Base-by-base conservation (phyloP, 805 yeast species). In the Yarrowia sp. region DNA sequence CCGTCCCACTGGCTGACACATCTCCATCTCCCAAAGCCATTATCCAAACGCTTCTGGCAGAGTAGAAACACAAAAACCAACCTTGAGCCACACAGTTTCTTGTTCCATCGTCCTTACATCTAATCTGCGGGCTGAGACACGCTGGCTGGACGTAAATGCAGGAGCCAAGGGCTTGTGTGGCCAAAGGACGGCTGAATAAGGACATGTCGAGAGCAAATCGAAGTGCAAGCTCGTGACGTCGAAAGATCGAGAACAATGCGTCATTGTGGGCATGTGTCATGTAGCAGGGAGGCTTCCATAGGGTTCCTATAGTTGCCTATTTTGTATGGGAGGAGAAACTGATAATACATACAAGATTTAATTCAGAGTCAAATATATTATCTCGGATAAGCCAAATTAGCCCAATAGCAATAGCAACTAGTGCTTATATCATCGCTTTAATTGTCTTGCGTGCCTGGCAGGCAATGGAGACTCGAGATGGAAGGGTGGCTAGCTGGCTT, bases 301-400 rank as follows among this genome's bases (percentile, higher is more conserved):
- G 27, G 10, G 36, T 47, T 47, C 36, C 22, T 31, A 21, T 32
- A n/a, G 21, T 47, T 47, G 36, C 55, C 55, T 47, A 14, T 31
- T 47, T 21, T 5, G 53, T 29, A 7, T 3, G 4, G 2, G 5
- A 19, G 19, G 14, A 6, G n/a, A n/a, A n/a, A n/a, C n/a, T n/a
- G n/a, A n/a, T n/a, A n/a, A 47, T 47, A 47, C 8, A 47, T 13
- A 47, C 38, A 47, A 47, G 55, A 47, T 47, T 47, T n/a, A 2
- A 16, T 14, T 7, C 14, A 7, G 27, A 31, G 38, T 24, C 36
- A 31, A n/a, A 31, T 31, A 46, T 46, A 47, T 47, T 47, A 47
- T 47, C 55, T 47, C 55, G 55, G 55, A 47, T 47, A 47, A 47
- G 55, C 55, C 55, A 47, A 47, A 24, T 47, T 47, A 47, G 55